These are phyloP conservation scores for Wickerhamiella alocasiicola DNA, from an alignment of 805 yeast species.

Conservation along the genomic window DNA sequence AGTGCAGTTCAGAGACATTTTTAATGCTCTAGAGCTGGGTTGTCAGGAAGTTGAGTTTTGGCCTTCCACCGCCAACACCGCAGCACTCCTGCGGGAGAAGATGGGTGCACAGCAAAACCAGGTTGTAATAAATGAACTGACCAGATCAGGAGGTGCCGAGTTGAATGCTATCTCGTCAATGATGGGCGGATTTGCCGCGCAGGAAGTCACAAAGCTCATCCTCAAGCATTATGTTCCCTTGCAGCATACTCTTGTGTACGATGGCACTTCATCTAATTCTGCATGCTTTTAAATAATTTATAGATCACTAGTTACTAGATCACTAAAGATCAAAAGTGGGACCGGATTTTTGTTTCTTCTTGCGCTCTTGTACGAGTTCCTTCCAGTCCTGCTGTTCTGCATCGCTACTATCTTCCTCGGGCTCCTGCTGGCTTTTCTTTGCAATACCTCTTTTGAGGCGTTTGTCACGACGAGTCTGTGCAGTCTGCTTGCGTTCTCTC, in stretches of 20 bases:
- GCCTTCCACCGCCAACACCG: neutral
- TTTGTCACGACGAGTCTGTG: slow-evolving; percentile 53
- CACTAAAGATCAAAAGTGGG: slow-evolving; percentile 41
- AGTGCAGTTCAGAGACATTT: slow-evolving; percentile 22
- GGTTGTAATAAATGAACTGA: slow-evolving; percentile 12
- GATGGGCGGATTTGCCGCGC: slow-evolving; percentile 77
- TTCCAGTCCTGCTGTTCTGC: slow-evolving; percentile 72
- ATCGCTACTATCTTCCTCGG: slow-evolving; percentile 28
- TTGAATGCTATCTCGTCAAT: slow-evolving; percentile 51
- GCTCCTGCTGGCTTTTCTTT: slow-evolving; percentile 27
- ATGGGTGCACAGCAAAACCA: neutral
- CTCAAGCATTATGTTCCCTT: slow-evolving; percentile 75
- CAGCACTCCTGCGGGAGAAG: neutral
- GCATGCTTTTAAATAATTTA: slow-evolving; percentile 2
- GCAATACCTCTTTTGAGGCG: slow-evolving; percentile 48
- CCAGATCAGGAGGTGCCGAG: slow-evolving; percentile 31
- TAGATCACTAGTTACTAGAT: neutral
- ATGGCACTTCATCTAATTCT: slow-evolving; percentile 38
- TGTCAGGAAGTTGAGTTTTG: slow-evolving; percentile 14
- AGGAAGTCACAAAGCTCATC: slow-evolving; percentile 63
- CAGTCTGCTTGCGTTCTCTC: slow-evolving; percentile 46
- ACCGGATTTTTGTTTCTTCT: slow-evolving; percentile 41
- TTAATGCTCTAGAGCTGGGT: slow-evolving; percentile 8
- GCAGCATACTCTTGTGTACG: slow-evolving; percentile 56
- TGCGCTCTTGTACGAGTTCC: slow-evolving; percentile 54